phyloP scores from a whole-genome alignment of 1,139 yeast species.

The Pneumocystis jirovecii region DNA sequence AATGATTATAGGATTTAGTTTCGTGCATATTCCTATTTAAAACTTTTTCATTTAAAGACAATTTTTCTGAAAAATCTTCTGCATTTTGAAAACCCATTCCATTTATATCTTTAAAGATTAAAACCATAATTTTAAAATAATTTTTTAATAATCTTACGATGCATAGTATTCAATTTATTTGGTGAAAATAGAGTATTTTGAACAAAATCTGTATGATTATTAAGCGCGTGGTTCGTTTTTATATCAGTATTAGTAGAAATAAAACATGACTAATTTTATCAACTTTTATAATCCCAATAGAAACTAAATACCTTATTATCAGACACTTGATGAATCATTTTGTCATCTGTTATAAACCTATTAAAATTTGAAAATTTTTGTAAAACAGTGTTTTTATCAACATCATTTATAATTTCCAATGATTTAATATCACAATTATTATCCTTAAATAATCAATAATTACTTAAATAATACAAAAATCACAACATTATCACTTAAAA shows the following conservation, averaged over 20 bases:
- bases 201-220: not conserved
- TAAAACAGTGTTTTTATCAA: not conserved
- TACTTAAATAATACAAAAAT: not conserved
- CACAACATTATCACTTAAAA: not conserved
- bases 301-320: not conserved
- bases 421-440: not conserved
- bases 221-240: not conserved
- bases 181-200: not conserved
- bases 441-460: not conserved
- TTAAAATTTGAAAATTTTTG: not conserved
- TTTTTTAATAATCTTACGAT: not conserved
- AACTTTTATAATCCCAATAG: not conserved
- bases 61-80: not conserved
- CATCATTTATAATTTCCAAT: not conserved
- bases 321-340: not conserved
- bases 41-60: not conserved
- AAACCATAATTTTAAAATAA: not conserved
- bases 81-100: not conserved
- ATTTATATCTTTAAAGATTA: not conserved
- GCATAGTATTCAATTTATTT: not conserved
- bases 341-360: not conserved
- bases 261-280: not conserved
- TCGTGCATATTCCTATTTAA: not conserved
- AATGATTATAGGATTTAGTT: not conserved
- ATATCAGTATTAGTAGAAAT: not conserved